These are phyloP conservation scores for Gracilaria gracilis DNA, from an alignment of 23 red algal genomes.

Conservation along the genomic window DNA sequence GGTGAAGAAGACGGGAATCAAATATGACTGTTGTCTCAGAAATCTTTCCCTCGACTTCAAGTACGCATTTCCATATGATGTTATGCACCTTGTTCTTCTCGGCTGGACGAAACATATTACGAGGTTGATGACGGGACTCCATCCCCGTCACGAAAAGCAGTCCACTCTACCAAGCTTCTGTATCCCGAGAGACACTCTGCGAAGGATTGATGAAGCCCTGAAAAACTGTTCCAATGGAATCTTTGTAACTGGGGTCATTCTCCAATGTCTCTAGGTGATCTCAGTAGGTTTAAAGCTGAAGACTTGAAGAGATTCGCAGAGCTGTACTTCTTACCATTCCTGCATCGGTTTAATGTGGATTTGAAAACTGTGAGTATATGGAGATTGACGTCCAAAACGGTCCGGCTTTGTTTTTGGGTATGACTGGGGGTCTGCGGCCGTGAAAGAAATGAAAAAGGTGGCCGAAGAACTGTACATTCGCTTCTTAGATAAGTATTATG, in stretches of 20 bases:
- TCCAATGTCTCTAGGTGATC: background rate
- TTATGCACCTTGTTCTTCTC: constrained; percentile 10
- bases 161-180: background rate
- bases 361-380: background rate
- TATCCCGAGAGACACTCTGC: background rate
- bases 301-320: background rate
- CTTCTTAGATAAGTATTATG: too few species aligned
- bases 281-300: constrained; percentile 11
- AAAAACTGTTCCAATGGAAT: background rate
- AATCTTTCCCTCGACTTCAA: background rate
- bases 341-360: background rate
- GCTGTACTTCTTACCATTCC: background rate
- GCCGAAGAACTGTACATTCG: background rate
- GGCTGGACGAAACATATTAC: constrained; percentile 17
- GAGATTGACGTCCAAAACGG: background rate
- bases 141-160: background rate
- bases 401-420: background rate
- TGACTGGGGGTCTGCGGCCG: background rate
- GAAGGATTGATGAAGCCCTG: background rate
- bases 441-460: too few species aligned
- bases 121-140: background rate
- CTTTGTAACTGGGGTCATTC: background rate
- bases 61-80: constrained; percentile 8
- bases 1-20: background rate
- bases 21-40: background rate